phyloP scores from a whole-genome alignment of 768 basidiomycete genomes.

The Phaeolepiota aurea region DNA sequence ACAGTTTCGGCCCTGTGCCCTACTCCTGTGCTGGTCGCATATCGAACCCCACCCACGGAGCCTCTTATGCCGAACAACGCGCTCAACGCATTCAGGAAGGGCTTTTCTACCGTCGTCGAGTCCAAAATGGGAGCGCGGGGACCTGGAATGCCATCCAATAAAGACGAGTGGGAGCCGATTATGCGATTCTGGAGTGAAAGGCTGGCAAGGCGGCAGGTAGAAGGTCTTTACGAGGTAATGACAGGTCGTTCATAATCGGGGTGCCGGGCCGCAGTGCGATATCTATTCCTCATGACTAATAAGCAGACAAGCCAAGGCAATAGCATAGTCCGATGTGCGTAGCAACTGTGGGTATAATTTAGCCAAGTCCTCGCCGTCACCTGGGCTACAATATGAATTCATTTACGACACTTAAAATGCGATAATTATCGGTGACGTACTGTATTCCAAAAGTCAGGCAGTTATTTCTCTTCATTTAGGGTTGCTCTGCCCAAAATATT shows the following conservation, averaged over 20 bases:
- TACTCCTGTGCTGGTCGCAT: constrained; percentile 56
- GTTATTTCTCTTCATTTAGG: too few species aligned
- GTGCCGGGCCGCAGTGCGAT: too few species aligned
- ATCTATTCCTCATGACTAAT: not conserved
- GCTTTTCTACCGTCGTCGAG: constrained; percentile 42
- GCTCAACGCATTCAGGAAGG: constrained; percentile 50
- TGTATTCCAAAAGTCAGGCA: too few species aligned
- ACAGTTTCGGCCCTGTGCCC: constrained; percentile 42
- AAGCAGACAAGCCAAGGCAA: not conserved
- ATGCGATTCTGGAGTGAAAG: constrained; percentile 84
- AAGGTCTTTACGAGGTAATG: constrained; percentile 67
- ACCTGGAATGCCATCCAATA: constrained; percentile 67
- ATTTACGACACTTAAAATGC: too few species aligned
- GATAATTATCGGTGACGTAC: too few species aligned
- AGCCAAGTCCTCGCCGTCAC: too few species aligned
- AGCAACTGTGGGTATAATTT: too few species aligned
- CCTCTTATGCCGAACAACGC: constrained; percentile 34
- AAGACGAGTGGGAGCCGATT: constrained; percentile 73
- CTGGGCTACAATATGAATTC: too few species aligned
- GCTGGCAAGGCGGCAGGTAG: constrained; percentile 45
- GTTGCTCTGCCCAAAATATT: too few species aligned
- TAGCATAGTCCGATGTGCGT: too few species aligned
- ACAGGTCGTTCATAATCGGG: constrained; percentile 8
- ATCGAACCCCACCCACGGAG: constrained; percentile 42
- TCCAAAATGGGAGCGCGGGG: constrained; percentile 32